Conservation (phyloP, 2,329 filamentous ascomycete genomes). For the Sclerotinia nivalis region DNA sequence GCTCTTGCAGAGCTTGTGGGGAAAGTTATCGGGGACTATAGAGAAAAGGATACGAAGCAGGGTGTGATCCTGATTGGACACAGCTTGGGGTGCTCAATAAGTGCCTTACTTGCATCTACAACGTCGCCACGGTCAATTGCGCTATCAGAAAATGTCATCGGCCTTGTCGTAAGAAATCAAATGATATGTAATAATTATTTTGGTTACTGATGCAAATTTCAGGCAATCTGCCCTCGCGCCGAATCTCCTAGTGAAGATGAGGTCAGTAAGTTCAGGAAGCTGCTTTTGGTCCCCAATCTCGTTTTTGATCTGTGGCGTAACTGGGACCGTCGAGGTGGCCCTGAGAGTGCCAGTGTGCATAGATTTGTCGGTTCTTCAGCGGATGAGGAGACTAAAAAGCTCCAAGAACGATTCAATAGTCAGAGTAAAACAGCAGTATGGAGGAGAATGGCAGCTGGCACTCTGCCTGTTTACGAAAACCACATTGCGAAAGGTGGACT, state of each 20-base stretch:
- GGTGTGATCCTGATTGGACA: constrained; percentile 81
- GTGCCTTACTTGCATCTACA: constrained; percentile 64
- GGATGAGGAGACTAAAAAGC: constrained; percentile 62
- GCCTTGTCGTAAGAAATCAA: constrained; percentile 58
- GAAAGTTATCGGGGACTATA: constrained; percentile 70
- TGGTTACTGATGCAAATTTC: background rate
- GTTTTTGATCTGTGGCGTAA: constrained; percentile 75
- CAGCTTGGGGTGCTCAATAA: constrained; percentile 83
- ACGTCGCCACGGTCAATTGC: constrained; percentile 52
- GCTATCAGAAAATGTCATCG: constrained; percentile 66
- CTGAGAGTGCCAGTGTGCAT: constrained; percentile 73
- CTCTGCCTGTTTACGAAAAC: constrained; percentile 60
- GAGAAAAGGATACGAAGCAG: constrained; percentile 64
- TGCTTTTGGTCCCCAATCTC: constrained; percentile 68
- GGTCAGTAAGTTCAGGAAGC: constrained; percentile 51
- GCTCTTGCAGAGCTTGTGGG: constrained; percentile 75
- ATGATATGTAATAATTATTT: background rate
- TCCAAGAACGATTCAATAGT: constrained; percentile 75
- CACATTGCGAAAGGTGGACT: constrained; percentile 61
- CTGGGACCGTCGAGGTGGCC: constrained; percentile 78
- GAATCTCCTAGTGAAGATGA: constrained; percentile 59
- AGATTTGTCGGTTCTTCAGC: constrained; percentile 72
- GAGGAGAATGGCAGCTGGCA: constrained; percentile 76
- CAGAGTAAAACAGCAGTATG: constrained; percentile 73
- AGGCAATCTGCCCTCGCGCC: constrained; percentile 72